Evolutionary conservation across 176 grass and related monocot species (phyloP), one percentile per base, ranked within the genome.

Genomic region (Hordeum marinum): DNA sequence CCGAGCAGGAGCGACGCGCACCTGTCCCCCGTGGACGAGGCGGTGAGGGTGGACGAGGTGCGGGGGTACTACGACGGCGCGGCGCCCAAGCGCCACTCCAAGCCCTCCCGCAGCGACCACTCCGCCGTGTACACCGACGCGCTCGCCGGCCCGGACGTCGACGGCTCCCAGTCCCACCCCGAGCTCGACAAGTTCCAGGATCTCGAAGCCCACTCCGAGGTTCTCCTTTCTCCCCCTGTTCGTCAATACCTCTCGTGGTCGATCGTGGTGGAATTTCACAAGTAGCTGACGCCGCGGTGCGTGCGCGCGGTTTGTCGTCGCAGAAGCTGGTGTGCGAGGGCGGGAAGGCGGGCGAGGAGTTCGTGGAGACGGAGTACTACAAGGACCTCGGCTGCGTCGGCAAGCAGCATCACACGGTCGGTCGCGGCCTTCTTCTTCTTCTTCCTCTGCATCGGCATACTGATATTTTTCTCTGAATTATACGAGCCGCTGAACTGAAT

Each of bases 351-450:
- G 83, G 59, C 11, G 95, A 98, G 61, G 93, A 98, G 85, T 98
- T 93, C 76, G 85, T 88, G 68, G 91, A 91, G 72, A 95, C 95
- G 36, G 89, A 93, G 78, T 98, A 98, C 88, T 95, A 95, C 68
- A 83, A 90, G 80, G 91, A 98, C 77, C 87, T 98, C 63, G 76
- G 89, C 61, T 23, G 85, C 84, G 87, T 93, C 72, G 93, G 80
- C 78, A 87, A 95, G 91, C 93, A 95, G 66, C 95, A 98, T 81
- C 96, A 98, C 83, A 98, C 91, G 78, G 96, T 94, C 91, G 78
- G 96, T 94, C 77, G 2, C 41, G 23, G 12, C 7, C 68, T 13
- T 11, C 26, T 5, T 5, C 31, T 61, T 29, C 29, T 1, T 37
- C 2, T 14, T 18, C 3, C 21, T 3, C 1, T 54, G 50, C 17